Percentiles rank a stretch among this genome's conserved stretches.
Conservation (phyloP, 345 rosid species). For the Citrus maxima region DNA sequence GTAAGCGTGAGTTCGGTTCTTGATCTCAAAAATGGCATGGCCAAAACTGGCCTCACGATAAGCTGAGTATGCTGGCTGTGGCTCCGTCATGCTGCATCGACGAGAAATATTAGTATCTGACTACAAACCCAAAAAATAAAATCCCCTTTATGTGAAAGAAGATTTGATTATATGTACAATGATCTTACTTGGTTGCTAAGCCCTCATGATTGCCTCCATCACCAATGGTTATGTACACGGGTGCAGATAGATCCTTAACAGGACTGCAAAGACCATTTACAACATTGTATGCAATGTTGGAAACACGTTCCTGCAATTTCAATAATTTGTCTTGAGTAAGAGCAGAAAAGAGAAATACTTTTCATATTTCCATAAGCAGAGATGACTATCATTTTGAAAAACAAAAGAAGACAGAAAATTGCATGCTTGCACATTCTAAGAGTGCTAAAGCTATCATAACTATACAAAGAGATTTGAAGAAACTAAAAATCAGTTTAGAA, state of each 20-base stretch:
- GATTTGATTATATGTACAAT: neutral
- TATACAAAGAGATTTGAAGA: neutral
- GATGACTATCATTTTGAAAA: neutral
- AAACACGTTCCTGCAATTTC: conserved; percentile 66
- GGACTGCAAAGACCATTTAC: conserved; percentile 60
- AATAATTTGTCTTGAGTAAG: neutral
- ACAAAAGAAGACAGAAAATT: neutral
- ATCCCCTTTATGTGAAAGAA: neutral
- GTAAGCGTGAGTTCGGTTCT: conserved; percentile 80
- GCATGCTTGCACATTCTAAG: neutral
- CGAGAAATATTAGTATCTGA: neutral
- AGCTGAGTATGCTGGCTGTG: conserved; percentile 90
- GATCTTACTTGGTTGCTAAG: conserved; percentile 62
- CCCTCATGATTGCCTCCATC: conserved; percentile 94
- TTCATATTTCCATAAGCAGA: neutral
- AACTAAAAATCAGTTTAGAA: neutral
- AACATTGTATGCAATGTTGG: conserved; percentile 70
- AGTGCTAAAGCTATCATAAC: neutral
- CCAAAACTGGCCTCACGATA: conserved; percentile 93
- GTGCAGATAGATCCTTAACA: conserved; percentile 61
- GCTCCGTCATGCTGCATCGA: conserved; percentile 71
- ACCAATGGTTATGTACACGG: conserved; percentile 77
- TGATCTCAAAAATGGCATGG: conserved; percentile 71
- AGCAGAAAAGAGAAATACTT: neutral
- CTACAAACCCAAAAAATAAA: no score